phyloP scores from a whole-genome alignment of 257 asterid genomes.

The Ajuga chamaepitys region DNA sequence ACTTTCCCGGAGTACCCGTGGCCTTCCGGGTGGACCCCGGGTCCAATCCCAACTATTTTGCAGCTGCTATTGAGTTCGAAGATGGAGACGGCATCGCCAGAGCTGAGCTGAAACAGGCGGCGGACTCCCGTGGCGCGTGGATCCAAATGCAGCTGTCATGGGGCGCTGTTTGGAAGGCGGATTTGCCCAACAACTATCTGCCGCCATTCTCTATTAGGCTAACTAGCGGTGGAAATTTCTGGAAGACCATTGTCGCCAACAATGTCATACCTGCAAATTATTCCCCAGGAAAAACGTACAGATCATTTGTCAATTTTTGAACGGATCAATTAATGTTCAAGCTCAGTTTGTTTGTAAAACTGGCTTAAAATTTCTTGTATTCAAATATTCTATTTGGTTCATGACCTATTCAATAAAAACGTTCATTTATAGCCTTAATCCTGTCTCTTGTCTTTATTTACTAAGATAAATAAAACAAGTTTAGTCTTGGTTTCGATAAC shows the following conservation, averaged over 20 bases:
- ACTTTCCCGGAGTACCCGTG: conserved; percentile 48
- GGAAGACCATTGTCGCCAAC: conserved; percentile 44
- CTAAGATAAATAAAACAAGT: too few relatives aligned
- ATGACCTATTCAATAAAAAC: too few relatives aligned
- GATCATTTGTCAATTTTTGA: conserved; percentile 60
- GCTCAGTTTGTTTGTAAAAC: too few relatives aligned
- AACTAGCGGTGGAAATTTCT: conserved; percentile 34
- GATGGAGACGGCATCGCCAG: conserved; percentile 54
- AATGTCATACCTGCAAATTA: conserved; percentile 71
- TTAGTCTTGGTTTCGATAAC: too few relatives aligned
- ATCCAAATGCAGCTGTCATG: conserved; percentile 51
- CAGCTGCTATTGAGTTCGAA: conserved; percentile 51
- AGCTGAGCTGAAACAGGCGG: conserved; percentile 44
- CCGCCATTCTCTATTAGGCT: conserved; percentile 60
- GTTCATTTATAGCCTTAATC: too few relatives aligned
- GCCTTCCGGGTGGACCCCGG: conserved; percentile 72
- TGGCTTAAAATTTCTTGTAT: too few relatives aligned
- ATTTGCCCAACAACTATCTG: conserved; percentile 21
- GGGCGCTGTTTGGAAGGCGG: conserved; percentile 75
- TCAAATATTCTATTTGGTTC: too few relatives aligned
- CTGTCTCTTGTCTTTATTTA: too few relatives aligned
- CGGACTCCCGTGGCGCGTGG: conserved; percentile 37
- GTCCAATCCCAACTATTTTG: conserved; percentile 58
- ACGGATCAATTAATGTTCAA: too few relatives aligned
- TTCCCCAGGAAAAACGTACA: conserved; percentile 46